phyloP scores from a whole-genome alignment of 352 stramenopile species.

The Phytophthora tentaculata region DNA sequence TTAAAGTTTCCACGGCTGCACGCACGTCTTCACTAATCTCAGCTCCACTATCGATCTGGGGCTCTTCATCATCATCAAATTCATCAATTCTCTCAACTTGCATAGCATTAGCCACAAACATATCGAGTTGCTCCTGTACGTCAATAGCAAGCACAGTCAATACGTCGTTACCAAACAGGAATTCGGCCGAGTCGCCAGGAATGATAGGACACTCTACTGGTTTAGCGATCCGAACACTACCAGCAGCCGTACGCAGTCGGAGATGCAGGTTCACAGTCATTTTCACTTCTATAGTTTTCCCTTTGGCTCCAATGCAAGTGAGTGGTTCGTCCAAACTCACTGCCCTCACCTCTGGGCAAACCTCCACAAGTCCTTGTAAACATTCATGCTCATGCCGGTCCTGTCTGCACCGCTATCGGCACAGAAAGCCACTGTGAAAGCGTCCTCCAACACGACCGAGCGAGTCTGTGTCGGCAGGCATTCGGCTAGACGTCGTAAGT shows the following conservation, averaged over 20 bases:
- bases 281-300: conserved; percentile 1
- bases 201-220: not conserved
- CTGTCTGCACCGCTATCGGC: conserved; percentile 2
- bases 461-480: not conserved
- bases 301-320: not conserved
- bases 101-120: not conserved
- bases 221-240: not conserved
- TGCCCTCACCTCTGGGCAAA: no score
- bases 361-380: not conserved
- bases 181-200: not conserved
- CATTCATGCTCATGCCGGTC: not conserved
- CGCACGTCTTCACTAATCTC: not conserved
- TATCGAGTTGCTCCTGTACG: not conserved
- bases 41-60: not conserved
- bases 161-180: not conserved
- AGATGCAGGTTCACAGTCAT: conserved; percentile 1
- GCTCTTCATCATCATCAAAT: not conserved
- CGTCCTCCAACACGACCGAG: conserved; percentile 1
- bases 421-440: not conserved
- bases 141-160: not conserved
- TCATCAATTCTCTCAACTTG: not conserved
- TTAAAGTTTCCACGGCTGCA: not conserved
- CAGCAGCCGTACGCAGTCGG: not conserved
- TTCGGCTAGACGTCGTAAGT: not conserved
- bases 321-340: no score